Evolutionary conservation across 306 rosid species (phyloP), one percentile per base, ranked within the genome.

Genomic region (Sicyos edulis): DNA sequence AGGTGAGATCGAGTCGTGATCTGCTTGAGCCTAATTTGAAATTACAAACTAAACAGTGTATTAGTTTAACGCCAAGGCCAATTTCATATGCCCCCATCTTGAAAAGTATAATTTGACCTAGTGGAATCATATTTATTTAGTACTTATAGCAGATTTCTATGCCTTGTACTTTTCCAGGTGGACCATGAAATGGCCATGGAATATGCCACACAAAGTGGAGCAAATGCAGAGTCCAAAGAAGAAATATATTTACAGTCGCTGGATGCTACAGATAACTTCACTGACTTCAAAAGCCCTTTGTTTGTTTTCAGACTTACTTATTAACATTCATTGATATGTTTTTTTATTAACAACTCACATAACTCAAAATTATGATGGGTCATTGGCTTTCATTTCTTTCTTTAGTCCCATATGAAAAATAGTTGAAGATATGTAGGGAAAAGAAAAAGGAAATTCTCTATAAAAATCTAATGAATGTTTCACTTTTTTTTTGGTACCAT

Each of bases 181-280:
- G 98, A 93, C 86, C 89, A 86, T 60, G 98, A 93, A 77, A 93
- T 93, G 98, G 95, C 96, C 17, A 64, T 90, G 82, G 98, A 93
- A 76, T 93, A 87, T 77, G 98, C 98, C 14, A 85, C 98, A 56
- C 92, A 90, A 55, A 86, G 96, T 78, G 95, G 96, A 75, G 98
- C 88, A 72, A 93, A 91, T 73, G 98, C 89, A 77, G 97, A 93
- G 72, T 92, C 98, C 71, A 83, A 85, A 83, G 90, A 90, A 82
- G 60, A 82, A 22, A 74, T 88, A 74, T 90, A 78, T 45, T 78
- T 93, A 22, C 83, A 86, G 54, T 72, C 98, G 75, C 54, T 88
- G 74, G 92, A 93, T 77, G 80, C 82, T 56, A 86, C 86, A 59
- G 75, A 87, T 57, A 79, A 77, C 80, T 84, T 55, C 61, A 79